Percentiles rank a stretch among this genome's conserved stretches.
These are phyloP conservation scores for Moricandia arvensis DNA, from an alignment of 345 rosid species.

Conservation along the genomic window DNA sequence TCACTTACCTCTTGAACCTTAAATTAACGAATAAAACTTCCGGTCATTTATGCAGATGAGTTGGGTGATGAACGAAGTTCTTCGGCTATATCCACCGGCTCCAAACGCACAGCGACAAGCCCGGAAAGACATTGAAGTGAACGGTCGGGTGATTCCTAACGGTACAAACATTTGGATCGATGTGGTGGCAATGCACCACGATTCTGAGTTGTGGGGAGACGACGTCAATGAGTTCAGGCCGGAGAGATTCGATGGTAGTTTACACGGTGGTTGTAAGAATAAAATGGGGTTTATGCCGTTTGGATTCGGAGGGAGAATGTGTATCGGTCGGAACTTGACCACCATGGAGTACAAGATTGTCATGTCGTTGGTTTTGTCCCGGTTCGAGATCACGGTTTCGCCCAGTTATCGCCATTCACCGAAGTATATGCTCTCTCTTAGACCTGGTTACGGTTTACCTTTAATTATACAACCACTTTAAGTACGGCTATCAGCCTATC, in stretches of 20 bases:
- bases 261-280: slow-evolving; percentile 73
- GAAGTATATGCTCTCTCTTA: slow-evolving; percentile 59
- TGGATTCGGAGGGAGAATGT: slow-evolving; percentile 98
- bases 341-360: slow-evolving; percentile 77
- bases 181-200: no score
- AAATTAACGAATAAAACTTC: no score
- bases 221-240: slow-evolving; percentile 70
- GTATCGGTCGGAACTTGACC: slow-evolving; percentile 69
- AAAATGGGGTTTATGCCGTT: slow-evolving; percentile 89
- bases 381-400: slow-evolving; percentile 65
- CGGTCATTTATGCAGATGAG: no score
- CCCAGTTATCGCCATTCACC: slow-evolving; percentile 66
- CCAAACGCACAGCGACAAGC: slow-evolving; percentile 40
- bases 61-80: no score
- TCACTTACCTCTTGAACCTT: no score
- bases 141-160: slow-evolving; percentile 49
- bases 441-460: slow-evolving; percentile 71
- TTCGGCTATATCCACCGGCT: not conserved
- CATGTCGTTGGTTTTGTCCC: slow-evolving; percentile 56
- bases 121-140: slow-evolving; percentile 52
- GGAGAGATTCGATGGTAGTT: slow-evolving; percentile 68
- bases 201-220: slow-evolving; percentile 67
- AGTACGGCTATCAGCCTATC: not conserved
- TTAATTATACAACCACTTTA: slow-evolving; percentile 55
- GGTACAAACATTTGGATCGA: slow-evolving; percentile 92